phyloP scores from a whole-genome alignment of 1,284 basidiomycete species.

The Amylostereum areolatum region DNA sequence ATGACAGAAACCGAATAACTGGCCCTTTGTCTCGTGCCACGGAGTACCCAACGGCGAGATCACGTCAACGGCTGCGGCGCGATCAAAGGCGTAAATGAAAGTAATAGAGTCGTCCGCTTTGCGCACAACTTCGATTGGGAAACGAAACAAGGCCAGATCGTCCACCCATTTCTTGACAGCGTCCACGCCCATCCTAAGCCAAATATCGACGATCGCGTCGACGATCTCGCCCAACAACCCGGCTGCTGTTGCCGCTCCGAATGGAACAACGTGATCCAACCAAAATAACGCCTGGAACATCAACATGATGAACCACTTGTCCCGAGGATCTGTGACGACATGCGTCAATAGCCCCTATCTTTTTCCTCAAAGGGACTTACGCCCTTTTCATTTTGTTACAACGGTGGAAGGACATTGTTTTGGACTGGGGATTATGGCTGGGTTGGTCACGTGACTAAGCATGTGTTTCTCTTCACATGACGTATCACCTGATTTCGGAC shows the following conservation, averaged over 20 bases:
- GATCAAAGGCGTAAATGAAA: background rate
- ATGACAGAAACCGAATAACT: background rate
- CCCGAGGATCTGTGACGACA: too few relatives aligned
- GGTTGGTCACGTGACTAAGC: too few relatives aligned
- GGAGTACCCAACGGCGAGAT: background rate
- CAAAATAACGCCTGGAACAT: conserved; percentile 23
- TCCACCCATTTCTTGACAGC: conserved; percentile 29
- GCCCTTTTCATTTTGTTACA: too few relatives aligned
- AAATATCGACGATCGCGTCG: conserved; percentile 24
- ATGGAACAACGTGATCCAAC: conserved; percentile 21
- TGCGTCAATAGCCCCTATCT: too few relatives aligned
- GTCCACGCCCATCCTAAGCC: conserved; percentile 11
- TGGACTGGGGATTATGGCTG: too few relatives aligned
- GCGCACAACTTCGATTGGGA: background rate
- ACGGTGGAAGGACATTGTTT: too few relatives aligned
- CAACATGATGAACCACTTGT: conserved; percentile 20
- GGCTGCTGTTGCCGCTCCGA: conserved; percentile 22
- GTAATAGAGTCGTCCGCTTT: background rate
- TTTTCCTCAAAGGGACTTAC: too few relatives aligned
- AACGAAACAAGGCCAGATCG: conserved; percentile 14
- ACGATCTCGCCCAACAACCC: conserved; percentile 26
- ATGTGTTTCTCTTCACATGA: too few relatives aligned
- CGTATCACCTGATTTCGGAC: too few relatives aligned
- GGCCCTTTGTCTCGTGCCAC: background rate
- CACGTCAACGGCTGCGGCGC: conserved; percentile 22